Conservation (phyloP, 2,329 filamentous ascomycete genomes). For the Rhinocladiella similis region DNA sequence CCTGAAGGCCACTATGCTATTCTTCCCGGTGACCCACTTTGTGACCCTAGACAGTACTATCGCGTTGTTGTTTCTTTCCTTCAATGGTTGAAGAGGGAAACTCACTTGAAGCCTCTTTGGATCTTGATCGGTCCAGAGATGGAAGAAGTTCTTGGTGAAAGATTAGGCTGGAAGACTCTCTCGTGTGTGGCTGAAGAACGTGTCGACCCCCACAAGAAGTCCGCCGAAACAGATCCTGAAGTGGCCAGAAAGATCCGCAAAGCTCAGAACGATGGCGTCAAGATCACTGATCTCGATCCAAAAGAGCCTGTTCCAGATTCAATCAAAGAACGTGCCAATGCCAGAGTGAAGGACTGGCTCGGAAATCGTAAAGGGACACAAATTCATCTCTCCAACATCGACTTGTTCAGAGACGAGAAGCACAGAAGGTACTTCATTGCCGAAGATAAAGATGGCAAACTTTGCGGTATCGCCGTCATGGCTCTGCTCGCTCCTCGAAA, state of each 20-base stretch:
- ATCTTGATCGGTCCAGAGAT: slow-evolving; percentile 77
- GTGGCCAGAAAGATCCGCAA: slow-evolving; percentile 75
- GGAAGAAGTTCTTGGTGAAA: slow-evolving; percentile 76
- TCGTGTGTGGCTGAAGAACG: slow-evolving; percentile 89
- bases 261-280: slow-evolving; percentile 80
- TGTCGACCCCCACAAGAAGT: slow-evolving; percentile 70
- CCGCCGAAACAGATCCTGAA: slow-evolving; percentile 64
- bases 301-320: slow-evolving; percentile 65
- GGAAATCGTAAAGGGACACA: slow-evolving; percentile 77
- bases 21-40: slow-evolving; percentile 83
- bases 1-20: slow-evolving; percentile 76
- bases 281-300: slow-evolving; percentile 70
- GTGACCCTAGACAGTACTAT: slow-evolving; percentile 73
- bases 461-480: slow-evolving; percentile 77
- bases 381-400: slow-evolving; percentile 86
- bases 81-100: slow-evolving; percentile 70
- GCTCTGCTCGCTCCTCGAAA: slow-evolving; percentile 77
- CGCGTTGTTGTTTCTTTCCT: slow-evolving; percentile 74
- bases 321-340: slow-evolving; percentile 68
- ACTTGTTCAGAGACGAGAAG: slow-evolving; percentile 79
- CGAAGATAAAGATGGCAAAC: slow-evolving; percentile 68
- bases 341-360: slow-evolving; percentile 77
- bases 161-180: slow-evolving; percentile 83
- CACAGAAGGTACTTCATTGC: slow-evolving; percentile 87
- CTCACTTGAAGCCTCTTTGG: slow-evolving; percentile 78